Evolutionary conservation across 352 stramenopile species (phyloP), one percentile per base, ranked within the genome.

Genomic region (Blastocystis sp.): DNA sequence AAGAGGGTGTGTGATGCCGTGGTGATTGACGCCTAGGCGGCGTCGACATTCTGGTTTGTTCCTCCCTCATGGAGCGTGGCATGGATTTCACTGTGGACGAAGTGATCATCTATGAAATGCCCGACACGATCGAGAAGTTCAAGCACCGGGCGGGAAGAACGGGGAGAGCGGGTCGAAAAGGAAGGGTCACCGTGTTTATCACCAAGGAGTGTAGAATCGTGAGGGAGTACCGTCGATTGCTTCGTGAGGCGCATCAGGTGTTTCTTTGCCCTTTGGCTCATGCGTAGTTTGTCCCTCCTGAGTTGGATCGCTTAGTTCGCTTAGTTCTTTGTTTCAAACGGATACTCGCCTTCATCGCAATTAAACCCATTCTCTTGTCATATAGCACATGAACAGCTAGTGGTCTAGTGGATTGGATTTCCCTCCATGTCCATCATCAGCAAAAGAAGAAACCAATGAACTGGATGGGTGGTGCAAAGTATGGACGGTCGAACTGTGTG

Each of bases 391-490:
- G n/a, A n/a, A n/a, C n/a, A n/a, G n/a, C n/a, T n/a, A n/a, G n/a
- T n/a, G n/a, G n/a, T n/a, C n/a, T n/a, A n/a, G n/a, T n/a, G n/a
- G n/a, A n/a, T 26, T 51, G n/a, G 9, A 29, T 45, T 78, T 78
- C 66, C 66, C 66, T 78, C 66, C 66, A 78, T 37, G 24, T 60
- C 12, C 41, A 29, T 26, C 24, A 35, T 41, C 45, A 55, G 29
- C 31, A 26, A 41, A 41, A 19, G 31, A 70, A 70, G 16, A 16
- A 16, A 35, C n/a, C 16, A 55, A 85, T 85, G 74, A 85, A 85
- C 29, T 85, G 74, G 74, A 85, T 85, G 74, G 74, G 74, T 66
- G 74, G 74, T 13, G 74, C 74, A 12, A 85, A 85, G 74, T 85
- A 55, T 0, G 16, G 21, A 6, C n/a, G 3, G 12, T 31, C 29